Evolutionary conservation across 805 yeast genomes (phyloP), one percentile per base, ranked within the genome.

Genomic region (Pichia sporocuriosa): DNA sequence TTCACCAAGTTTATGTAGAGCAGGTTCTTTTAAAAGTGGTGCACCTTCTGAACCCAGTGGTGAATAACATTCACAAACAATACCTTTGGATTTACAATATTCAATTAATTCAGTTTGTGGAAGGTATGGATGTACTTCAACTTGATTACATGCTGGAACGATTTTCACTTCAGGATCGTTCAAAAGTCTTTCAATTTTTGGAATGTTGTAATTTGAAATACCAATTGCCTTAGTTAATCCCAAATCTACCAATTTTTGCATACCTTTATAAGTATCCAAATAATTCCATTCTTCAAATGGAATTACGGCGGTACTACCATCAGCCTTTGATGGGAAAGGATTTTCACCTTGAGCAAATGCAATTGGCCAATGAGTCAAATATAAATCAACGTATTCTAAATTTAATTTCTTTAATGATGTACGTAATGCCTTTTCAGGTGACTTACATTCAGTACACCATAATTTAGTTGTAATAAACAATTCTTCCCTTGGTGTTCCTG

Each of bases 261-360:
- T 61, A 25, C 65, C 66, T 52, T 71, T 75, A 78, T 78, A 84
- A n/a, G 86, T 77, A 31, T 78, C 76, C n/a, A 90, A 59, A 41
- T 51, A 94, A 56, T 88, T 95, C 19, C 85, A 96, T 43, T 79
- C 84, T 63, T 86, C 93, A 49, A 79, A 72, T 44, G 73, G 53
- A 52, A 68, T 77, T 43, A 66, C 55, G 34, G 61, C 64, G 33
- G 69, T 61, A 21, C 59, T 59, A 1, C 44, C 19, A 7, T 68
- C 73, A 52, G 56, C 56, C 32, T 61, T 61, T 32, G 48, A 54
- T 38, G 73, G 71, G 34, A 67, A 53, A 11, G 47, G 39, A 16
- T 65, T 65, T 50, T 63, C 55, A 15, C 67, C 61, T 7, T 29
- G 20, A 39, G 69, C 66, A 40, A 65, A 49, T 3, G 73, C 59